Percentiles rank a stretch among this genome's conserved stretches.
These are phyloP conservation scores for Xylaria flabelliformis DNA, from an alignment of 495 filamentous ascomycete genomes.

Conservation along the genomic window DNA sequence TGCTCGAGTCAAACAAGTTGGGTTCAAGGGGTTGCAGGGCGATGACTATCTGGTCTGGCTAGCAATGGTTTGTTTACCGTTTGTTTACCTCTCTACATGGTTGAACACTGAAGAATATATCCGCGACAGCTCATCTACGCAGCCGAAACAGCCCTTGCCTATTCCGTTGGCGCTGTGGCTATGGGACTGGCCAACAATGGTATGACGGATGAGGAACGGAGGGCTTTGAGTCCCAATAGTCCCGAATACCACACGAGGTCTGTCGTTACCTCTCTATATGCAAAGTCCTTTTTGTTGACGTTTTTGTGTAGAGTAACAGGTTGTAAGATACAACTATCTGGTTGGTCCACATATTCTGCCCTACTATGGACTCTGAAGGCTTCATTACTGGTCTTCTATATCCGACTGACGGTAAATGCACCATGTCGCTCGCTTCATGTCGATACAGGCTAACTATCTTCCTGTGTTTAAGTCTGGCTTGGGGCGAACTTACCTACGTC, in stretches of 20 bases:
- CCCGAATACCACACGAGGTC: constrained; percentile 53
- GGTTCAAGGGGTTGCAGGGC: constrained; percentile 41
- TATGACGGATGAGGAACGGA: constrained; percentile 62
- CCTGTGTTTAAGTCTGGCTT: constrained; percentile 43
- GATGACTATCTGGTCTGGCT: constrained; percentile 53
- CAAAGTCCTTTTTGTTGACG: background rate
- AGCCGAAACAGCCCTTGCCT: constrained; percentile 46
- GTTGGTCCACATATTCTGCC: constrained; percentile 63
- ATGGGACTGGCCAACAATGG: constrained; percentile 66
- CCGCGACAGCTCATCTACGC: constrained; percentile 44
- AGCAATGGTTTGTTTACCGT: constrained; percentile 45
- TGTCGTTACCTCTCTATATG: background rate
- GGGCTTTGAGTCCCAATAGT: constrained; percentile 50
- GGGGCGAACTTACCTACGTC: constrained; percentile 52
- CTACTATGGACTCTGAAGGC: constrained; percentile 62
- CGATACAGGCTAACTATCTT: constrained; percentile 22
- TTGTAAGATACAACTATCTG: constrained; percentile 63
- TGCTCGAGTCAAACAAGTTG: constrained; percentile 44
- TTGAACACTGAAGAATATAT: background rate
- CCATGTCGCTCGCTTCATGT: background rate
- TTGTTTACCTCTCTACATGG: background rate
- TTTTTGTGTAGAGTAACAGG: constrained; percentile 53
- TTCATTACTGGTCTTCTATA: constrained; percentile 64
- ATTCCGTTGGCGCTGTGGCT: constrained; percentile 50
- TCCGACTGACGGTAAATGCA: constrained; percentile 59